Percentiles rank a stretch among this genome's conserved stretches.
These are phyloP conservation scores for Trapa bicornis DNA, from an alignment of 345 rosid species.

Conservation along the genomic window DNA sequence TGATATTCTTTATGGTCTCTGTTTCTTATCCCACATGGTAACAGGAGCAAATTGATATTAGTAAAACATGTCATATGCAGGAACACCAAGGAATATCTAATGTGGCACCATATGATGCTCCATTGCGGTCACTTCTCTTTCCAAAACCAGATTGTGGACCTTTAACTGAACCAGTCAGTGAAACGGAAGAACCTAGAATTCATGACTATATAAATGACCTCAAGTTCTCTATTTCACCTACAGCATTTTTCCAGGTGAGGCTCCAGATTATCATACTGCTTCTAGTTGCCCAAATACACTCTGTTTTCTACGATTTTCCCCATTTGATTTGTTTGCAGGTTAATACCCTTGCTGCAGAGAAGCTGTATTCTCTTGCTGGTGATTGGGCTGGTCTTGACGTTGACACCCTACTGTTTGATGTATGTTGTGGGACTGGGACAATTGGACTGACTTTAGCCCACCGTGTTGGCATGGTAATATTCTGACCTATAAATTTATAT, in stretches of 20 bases:
- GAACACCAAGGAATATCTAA: conserved; percentile 95
- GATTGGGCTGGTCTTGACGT: conserved; percentile 91
- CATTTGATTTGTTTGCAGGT: conserved; percentile 36
- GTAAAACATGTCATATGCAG: conserved; percentile 19
- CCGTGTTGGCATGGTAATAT: conserved; percentile 86
- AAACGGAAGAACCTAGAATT: conserved; percentile 55
- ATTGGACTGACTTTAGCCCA: conserved; percentile 86
- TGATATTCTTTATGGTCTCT: not conserved
- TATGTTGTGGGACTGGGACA: conserved; percentile 97
- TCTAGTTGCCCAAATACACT: conserved; percentile 2
- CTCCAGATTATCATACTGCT: conserved; percentile 2
- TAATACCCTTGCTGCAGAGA: conserved; percentile 91
- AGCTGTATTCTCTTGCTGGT: conserved; percentile 86
- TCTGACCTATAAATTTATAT: not conserved
- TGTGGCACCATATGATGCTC: conserved; percentile 80
- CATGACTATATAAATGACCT: conserved; percentile 73
- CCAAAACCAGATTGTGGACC: conserved; percentile 25
- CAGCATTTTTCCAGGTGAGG: conserved; percentile 85
- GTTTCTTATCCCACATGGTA: not conserved
- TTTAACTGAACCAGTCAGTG: conserved; percentile 16
- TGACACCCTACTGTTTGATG: conserved; percentile 75
- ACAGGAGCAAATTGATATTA: not conserved
- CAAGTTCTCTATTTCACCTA: conserved; percentile 75
- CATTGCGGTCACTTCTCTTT: conserved; percentile 39
- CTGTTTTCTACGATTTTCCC: conserved; percentile 3